Percentiles rank a stretch among this genome's conserved stretches.
Evolutionary conservation across 1,139 yeast species (phyloP).

Genomic region (Yamadazyma siamensis): DNA sequence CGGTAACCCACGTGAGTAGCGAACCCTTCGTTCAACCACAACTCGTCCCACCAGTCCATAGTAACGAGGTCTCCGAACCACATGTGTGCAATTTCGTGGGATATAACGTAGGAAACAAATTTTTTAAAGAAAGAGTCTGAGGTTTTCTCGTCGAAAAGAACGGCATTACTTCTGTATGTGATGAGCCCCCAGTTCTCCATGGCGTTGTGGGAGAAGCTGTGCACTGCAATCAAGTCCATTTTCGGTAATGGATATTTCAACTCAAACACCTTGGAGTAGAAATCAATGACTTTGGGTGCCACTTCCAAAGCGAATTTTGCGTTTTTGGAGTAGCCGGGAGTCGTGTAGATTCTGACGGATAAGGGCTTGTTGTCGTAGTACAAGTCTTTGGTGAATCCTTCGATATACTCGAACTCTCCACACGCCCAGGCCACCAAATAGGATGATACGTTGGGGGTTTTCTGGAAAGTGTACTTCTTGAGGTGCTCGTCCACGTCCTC

Average conservation of each 20-base stretch:
- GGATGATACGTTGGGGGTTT: slow-evolving; percentile 72
- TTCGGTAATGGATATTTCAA: too few species aligned
- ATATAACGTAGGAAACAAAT: slow-evolving; percentile 83
- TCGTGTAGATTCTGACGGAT: slow-evolving; percentile 71
- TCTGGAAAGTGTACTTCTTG: slow-evolving; percentile 32
- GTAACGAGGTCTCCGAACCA: slow-evolving; percentile 93
- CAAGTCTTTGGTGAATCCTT: too few species aligned
- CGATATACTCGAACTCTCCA: slow-evolving; percentile 73
- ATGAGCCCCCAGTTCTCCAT: slow-evolving; percentile 93
- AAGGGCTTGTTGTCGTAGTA: too few species aligned
- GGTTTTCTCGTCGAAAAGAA: slow-evolving; percentile 62
- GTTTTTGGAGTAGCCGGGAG: slow-evolving; percentile 61
- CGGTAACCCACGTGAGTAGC: slow-evolving; percentile 88
- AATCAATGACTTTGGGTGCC: slow-evolving; percentile 64
- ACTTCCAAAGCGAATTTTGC: slow-evolving; percentile 64
- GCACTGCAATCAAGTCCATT: too few species aligned
- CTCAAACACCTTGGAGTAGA: too few species aligned
- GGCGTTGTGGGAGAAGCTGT: too few species aligned
- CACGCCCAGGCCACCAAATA: slow-evolving; percentile 75
- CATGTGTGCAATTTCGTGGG: slow-evolving; percentile 89
- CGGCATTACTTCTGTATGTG: slow-evolving; percentile 76
- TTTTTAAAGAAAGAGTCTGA: slow-evolving; percentile 67
- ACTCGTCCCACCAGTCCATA: slow-evolving; percentile 94
- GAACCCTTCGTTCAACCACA: slow-evolving; percentile 89
- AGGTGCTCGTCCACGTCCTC: slow-evolving; percentile 11